Conservation (phyloP, 2,329 filamentous ascomycete genomes). For the Phoma herbarum region DNA sequence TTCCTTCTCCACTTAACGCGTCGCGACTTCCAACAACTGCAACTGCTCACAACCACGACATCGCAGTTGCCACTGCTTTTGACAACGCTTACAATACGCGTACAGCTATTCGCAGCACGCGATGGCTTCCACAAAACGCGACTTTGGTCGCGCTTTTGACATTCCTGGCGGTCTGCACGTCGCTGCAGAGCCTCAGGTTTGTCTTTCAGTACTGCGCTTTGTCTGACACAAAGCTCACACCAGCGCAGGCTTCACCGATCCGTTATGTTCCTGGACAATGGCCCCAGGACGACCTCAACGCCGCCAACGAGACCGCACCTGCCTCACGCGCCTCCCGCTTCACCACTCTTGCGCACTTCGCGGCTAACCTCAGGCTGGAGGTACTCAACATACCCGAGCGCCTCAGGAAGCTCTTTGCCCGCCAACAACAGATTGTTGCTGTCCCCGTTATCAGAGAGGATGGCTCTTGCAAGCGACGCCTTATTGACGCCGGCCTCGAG, state of each 20-base stretch:
- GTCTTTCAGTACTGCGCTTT: slow-evolving; percentile 20
- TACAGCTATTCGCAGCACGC: slow-evolving; percentile 1
- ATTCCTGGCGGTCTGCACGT: slow-evolving; percentile 23
- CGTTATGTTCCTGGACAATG: slow-evolving; percentile 29
- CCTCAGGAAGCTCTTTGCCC: slow-evolving; percentile 23
- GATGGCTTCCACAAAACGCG: slow-evolving; percentile 29
- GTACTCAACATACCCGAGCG: slow-evolving; percentile 26
- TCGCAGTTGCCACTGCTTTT: slow-evolving; percentile 3
- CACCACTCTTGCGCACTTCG: slow-evolving; percentile 28
- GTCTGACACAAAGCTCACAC: slow-evolving; percentile 26
- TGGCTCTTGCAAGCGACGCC: slow-evolving; percentile 43
- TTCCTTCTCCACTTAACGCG: slow-evolving; percentile 17
- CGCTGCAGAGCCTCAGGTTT: slow-evolving; percentile 32
- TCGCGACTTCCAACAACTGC: slow-evolving; percentile 19
- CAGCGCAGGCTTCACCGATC: slow-evolving; percentile 21
- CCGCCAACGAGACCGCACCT: background rate
- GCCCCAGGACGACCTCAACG: slow-evolving; percentile 15
- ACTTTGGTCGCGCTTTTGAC: slow-evolving; percentile 28
- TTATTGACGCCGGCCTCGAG: slow-evolving; percentile 37
- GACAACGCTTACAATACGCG: slow-evolving; percentile 4
- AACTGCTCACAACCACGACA: background rate
- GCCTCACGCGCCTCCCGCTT: slow-evolving; percentile 18
- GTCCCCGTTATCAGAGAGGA: slow-evolving; percentile 30
- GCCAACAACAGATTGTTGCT: slow-evolving; percentile 32
- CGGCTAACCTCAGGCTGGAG: slow-evolving; percentile 19